Conservation (phyloP, 2,329 filamentous ascomycete genomes). For the Colletotrichum lindemuthianum region DNA sequence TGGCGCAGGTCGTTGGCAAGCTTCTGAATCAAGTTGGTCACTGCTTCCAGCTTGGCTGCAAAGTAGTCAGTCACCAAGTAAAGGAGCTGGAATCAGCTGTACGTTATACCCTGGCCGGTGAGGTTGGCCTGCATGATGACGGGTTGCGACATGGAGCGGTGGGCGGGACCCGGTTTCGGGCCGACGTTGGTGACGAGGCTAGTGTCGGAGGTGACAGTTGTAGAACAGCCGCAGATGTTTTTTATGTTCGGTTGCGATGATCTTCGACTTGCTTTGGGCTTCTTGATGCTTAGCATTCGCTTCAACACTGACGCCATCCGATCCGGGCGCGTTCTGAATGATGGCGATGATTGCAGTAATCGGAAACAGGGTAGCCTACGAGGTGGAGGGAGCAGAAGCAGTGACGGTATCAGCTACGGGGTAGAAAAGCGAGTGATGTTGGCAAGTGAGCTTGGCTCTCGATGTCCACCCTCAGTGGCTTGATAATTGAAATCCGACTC, state of each 20-base stretch:
- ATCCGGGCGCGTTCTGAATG: neutral
- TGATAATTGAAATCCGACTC: too few species aligned
- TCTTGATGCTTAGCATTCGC: conserved; percentile 25
- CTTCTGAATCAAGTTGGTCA: conserved; percentile 70
- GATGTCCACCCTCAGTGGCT: too few species aligned
- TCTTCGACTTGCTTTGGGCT: neutral
- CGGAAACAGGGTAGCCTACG: conserved; percentile 9
- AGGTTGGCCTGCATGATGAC: conserved; percentile 26
- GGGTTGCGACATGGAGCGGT: conserved; percentile 24
- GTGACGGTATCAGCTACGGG: too few species aligned
- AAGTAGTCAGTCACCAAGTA: conserved; percentile 29
- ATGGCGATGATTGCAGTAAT: neutral
- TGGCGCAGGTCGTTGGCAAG: conserved; percentile 71
- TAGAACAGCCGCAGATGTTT: neutral
- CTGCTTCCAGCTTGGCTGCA: conserved; percentile 74
- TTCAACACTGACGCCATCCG: conserved; percentile 18
- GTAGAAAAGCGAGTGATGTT: too few species aligned
- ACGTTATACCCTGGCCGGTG: conserved; percentile 21
- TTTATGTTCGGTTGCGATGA: conserved; percentile 1
- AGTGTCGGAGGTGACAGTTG: neutral
- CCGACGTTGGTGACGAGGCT: neutral
- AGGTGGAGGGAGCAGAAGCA: neutral
- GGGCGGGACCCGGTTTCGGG: conserved; percentile 4
- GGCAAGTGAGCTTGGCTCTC: too few species aligned
- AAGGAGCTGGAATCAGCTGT: too few species aligned